These are phyloP conservation scores for Plasmopara halstedii DNA, from an alignment of 352 stramenopile species.

Conservation along the genomic window DNA sequence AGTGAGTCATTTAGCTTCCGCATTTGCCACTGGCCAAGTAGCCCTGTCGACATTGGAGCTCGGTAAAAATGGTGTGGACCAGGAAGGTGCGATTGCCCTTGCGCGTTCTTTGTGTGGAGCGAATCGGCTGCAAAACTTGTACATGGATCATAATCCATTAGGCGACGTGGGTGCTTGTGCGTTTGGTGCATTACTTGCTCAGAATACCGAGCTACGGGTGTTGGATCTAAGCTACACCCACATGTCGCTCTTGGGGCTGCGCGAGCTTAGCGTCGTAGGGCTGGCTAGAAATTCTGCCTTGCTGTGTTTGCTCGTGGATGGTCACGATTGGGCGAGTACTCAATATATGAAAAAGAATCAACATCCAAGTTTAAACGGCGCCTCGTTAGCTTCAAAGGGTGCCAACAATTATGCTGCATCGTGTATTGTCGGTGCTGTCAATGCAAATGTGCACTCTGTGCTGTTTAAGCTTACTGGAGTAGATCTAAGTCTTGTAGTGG, in stretches of 20 bases:
- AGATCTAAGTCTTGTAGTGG: conserved; percentile 46
- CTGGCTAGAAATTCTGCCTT: conserved; percentile 53
- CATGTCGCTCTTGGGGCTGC: conserved; percentile 67
- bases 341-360: conserved; percentile 78
- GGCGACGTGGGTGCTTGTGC: conserved; percentile 59
- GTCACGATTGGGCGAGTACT: conserved; percentile 77
- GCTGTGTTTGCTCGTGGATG: conserved; percentile 66
- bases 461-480: conserved; percentile 77
- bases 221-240: conserved; percentile 77
- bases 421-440: conserved; percentile 65
- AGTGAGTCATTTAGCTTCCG: conserved; percentile 44
- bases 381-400: conserved; percentile 51
- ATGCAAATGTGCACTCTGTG: conserved; percentile 52
- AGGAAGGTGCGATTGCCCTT: conserved; percentile 58
- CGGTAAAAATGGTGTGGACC: conserved; percentile 68
- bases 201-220: conserved; percentile 64
- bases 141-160: conserved; percentile 83
- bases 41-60: conserved; percentile 64
- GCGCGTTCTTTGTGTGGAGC: conserved; percentile 51
- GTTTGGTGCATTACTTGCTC: conserved; percentile 58
- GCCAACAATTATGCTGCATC: conserved; percentile 68
- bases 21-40: conserved; percentile 46
- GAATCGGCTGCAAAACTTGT: conserved; percentile 65
- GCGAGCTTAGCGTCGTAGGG: conserved; percentile 55
- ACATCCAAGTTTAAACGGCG: conserved; percentile 38